Conservation (phyloP, 1,284 basidiomycete species). For the Hemileia vastatrix region DNA sequence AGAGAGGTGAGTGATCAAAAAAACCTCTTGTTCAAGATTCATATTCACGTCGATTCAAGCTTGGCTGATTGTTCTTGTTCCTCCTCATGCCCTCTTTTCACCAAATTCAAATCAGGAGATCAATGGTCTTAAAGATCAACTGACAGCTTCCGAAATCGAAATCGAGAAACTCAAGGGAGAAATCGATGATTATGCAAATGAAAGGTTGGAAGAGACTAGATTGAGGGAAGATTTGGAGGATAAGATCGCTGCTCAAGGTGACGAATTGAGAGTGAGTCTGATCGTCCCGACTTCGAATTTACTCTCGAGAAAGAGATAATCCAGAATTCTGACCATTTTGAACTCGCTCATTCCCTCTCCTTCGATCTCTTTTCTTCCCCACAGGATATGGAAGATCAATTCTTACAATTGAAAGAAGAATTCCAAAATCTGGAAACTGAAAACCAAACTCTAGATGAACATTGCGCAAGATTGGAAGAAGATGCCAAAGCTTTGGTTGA, state of each 20-base stretch:
- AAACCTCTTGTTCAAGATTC: not conserved
- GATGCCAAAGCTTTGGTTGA: constrained; percentile 29
- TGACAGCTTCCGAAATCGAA: constrained; percentile 36
- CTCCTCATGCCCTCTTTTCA: not conserved
- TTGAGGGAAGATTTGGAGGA: constrained; percentile 33
- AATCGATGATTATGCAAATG: constrained; percentile 34
- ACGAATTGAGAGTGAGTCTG: not conserved
- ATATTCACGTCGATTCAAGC: not conserved
- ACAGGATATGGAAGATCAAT: constrained; percentile 29
- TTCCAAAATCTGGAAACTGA: constrained; percentile 28
- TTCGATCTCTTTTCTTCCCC: constrained; percentile 3
- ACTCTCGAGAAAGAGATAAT: too few relatives aligned
- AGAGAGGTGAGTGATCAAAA: not conserved
- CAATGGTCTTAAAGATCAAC: constrained; percentile 30
- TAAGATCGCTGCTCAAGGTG: not conserved
- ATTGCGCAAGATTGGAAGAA: constrained; percentile 27
- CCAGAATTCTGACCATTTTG: not conserved
- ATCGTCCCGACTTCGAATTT: not conserved
- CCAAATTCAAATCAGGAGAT: constrained; percentile 17
- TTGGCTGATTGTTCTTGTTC: not conserved
- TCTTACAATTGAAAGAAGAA: constrained; percentile 29
- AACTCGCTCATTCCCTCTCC: not conserved
- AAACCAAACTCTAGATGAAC: constrained; percentile 19
- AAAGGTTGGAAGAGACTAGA: constrained; percentile 29
- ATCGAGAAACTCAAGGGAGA: constrained; percentile 35